phyloP scores from a whole-genome alignment of 352 stramenopile genomes.

The Pythium aristosporum region DNA sequence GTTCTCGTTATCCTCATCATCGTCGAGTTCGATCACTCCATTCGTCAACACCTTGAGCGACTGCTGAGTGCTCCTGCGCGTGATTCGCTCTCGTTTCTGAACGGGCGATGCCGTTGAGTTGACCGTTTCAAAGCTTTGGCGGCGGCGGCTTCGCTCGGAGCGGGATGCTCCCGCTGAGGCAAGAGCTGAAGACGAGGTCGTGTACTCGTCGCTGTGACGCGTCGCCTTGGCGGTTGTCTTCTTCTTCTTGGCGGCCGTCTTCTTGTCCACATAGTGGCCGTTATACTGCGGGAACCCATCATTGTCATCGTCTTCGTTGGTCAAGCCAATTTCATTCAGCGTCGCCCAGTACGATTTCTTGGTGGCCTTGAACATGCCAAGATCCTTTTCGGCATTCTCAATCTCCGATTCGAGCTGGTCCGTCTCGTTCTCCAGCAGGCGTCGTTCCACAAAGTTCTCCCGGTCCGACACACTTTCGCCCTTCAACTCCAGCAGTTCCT shows the following conservation, averaged over 20 bases:
- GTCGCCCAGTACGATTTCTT: conserved; percentile 60
- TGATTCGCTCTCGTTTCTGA: conserved; percentile 10
- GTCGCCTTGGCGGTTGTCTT: conserved; percentile 24
- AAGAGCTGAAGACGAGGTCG: neutral
- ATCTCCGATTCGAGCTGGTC: conserved; percentile 65
- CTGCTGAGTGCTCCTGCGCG: conserved; percentile 28
- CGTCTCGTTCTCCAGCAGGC: conserved; percentile 55
- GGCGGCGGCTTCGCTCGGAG: conserved; percentile 12
- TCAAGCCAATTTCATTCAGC: conserved; percentile 69
- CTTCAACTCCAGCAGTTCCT: conserved; percentile 34
- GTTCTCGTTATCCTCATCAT: conserved; percentile 80
- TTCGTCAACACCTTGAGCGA: conserved; percentile 27
- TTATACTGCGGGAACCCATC: conserved; percentile 56
- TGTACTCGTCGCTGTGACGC: conserved; percentile 26
- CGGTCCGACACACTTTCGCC: conserved; percentile 35
- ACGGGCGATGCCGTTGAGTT: conserved; percentile 4
- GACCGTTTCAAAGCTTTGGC: neutral
- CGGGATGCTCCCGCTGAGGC: neutral
- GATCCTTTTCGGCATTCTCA: conserved; percentile 43
- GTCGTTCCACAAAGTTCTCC: conserved; percentile 34
- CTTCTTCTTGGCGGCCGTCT: conserved; percentile 16
- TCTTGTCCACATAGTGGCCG: conserved; percentile 50
- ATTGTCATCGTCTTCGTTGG: conserved; percentile 45
- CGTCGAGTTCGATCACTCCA: conserved; percentile 80
- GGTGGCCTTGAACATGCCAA: conserved; percentile 37